Evolutionary conservation across 176 grass and related monocot genomes (phyloP).

Genomic region (Saccharum spontaneum): DNA sequence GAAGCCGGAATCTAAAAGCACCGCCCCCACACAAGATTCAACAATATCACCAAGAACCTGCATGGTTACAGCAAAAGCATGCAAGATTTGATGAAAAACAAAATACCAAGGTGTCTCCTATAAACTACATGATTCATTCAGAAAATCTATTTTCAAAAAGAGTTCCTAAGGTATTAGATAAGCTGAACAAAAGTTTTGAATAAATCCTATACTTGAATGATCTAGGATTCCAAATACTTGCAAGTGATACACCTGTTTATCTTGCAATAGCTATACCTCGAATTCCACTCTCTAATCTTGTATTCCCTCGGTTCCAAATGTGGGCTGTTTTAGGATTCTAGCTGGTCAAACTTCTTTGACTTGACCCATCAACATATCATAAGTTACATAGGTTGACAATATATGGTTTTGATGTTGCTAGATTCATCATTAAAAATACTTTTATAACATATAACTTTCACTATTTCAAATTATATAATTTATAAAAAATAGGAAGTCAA

Average conservation of each 20-base stretch:
- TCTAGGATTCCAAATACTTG: constrained; percentile 10
- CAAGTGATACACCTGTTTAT: not conserved
- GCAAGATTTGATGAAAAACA: constrained; percentile 36
- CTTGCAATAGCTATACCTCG: not conserved
- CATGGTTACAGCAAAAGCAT: constrained; percentile 29
- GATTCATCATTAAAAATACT: not conserved
- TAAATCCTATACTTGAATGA: not conserved
- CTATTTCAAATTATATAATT: not conserved
- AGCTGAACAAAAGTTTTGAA: constrained; percentile 7
- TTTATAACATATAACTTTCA: not conserved
- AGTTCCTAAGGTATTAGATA: constrained; percentile 2
- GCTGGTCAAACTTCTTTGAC: not conserved
- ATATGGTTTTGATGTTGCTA: not conserved
- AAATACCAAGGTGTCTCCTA: constrained; percentile 13
- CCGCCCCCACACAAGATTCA: constrained; percentile 91
- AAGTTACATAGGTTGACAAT: not conserved
- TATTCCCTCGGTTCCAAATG: not conserved
- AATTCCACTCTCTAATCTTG: constrained; percentile 2
- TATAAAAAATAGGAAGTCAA: not conserved
- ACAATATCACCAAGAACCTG: constrained; percentile 97
- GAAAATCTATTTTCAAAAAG: constrained; percentile 23
- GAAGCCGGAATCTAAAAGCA: constrained; percentile 85
- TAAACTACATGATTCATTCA: not conserved
- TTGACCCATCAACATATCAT: not conserved
- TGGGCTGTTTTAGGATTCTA: not conserved